Evolutionary conservation across 2,329 filamentous ascomycete genomes (phyloP).

Genomic region (Penicillium sp.): DNA sequence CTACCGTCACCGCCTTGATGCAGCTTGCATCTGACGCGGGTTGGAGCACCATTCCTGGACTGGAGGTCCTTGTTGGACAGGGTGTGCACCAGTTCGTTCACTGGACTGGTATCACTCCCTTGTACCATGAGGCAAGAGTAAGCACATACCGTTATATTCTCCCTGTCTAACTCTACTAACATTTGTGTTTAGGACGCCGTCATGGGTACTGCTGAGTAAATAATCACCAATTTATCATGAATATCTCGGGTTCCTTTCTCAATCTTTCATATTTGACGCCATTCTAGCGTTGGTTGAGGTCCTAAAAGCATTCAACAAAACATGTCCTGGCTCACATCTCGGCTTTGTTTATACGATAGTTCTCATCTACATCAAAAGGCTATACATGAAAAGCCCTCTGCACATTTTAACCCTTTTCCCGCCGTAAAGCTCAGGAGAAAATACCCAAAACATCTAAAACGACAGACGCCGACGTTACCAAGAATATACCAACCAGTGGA

Average conservation of each 20-base stretch:
- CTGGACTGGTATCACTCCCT: conserved; percentile 22
- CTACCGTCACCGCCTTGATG: conserved; percentile 78
- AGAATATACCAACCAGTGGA: no score
- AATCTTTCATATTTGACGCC: conserved; percentile 2
- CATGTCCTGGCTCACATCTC: background rate
- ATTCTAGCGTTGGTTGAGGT: background rate
- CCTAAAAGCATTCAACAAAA: background rate
- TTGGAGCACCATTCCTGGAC: conserved; percentile 80
- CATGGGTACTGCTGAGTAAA: conserved; percentile 19
- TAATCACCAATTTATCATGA: conserved; percentile 9
- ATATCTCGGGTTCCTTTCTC: background rate
- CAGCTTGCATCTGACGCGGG: conserved; percentile 71
- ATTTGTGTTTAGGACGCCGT: conserved; percentile 25
- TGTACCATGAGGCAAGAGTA: conserved; percentile 65
- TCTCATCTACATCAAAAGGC: background rate
- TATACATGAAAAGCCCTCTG: no score
- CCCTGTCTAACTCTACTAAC: background rate
- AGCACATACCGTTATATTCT: conserved; percentile 19
- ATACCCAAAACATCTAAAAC: no score
- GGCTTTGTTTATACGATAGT: background rate
- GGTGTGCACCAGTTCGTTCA: conserved; percentile 64
- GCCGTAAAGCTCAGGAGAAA: no score
- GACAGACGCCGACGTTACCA: no score
- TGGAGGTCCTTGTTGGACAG: conserved; percentile 87
- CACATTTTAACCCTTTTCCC: no score